phyloP scores from a whole-genome alignment of 2,329 filamentous ascomycete genomes.

The Hirsutella rhossiliensis region DNA sequence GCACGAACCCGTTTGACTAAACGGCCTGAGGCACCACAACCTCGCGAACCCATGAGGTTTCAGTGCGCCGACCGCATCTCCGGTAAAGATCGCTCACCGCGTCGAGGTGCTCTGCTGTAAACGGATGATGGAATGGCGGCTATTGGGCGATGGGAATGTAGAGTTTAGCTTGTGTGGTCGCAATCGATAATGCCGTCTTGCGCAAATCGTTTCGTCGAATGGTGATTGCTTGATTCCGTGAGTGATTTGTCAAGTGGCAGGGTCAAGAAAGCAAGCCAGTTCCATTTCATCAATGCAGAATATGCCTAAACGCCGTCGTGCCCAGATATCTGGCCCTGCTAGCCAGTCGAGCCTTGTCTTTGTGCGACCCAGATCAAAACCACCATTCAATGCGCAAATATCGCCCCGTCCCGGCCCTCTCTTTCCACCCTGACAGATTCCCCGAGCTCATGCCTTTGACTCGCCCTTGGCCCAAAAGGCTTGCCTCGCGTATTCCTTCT shows the following conservation, averaged over 20 bases:
- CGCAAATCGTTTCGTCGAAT: no score
- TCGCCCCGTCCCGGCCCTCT: neutral
- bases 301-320: constrained; percentile 26
- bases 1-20: constrained; percentile 85
- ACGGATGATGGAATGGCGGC: no score
- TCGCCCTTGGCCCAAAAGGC: constrained; percentile 33
- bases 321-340: constrained; percentile 14
- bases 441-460: constrained; percentile 12
- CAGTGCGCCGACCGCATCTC: neutral
- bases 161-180: no score
- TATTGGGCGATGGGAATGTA: no score
- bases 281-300: constrained; percentile 14
- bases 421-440: neutral
- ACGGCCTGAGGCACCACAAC: constrained; percentile 5
- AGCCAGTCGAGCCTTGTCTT: constrained; percentile 20
- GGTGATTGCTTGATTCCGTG: neutral
- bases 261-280: constrained; percentile 1
- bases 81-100: no score
- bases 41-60: neutral
- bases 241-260: neutral
- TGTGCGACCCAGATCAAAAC: constrained; percentile 20
- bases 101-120: no score
- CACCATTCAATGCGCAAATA: neutral
- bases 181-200: no score
- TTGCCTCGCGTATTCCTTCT: constrained; percentile 53